Conservation (phyloP, 129 eudicot genomes). For the Heracleum sosnowskyi region DNA sequence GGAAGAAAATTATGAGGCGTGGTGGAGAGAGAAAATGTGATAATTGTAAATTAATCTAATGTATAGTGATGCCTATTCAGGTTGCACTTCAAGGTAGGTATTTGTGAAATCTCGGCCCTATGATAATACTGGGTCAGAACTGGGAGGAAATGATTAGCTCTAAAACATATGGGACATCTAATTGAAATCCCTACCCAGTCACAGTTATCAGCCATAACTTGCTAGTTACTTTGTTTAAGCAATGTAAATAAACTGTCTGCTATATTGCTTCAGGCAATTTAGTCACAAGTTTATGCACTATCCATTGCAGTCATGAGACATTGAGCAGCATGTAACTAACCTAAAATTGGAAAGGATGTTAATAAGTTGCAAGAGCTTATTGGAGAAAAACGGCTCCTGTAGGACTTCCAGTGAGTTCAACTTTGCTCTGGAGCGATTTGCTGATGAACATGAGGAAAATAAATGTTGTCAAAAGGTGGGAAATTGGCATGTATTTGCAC, state of each 20-base stretch:
- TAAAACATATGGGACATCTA: neutral
- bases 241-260: neutral
- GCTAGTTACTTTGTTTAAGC: neutral
- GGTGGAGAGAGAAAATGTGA: neutral
- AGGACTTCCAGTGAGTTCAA: slow-evolving; percentile 40
- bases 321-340: slow-evolving; percentile 33
- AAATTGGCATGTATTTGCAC: neutral
- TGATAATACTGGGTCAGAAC: neutral
- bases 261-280: neutral
- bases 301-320: neutral
- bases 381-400: slow-evolving; percentile 67
- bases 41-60: neutral
- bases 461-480: neutral
- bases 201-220: neutral
- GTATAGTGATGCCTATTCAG: neutral
- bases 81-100: neutral
- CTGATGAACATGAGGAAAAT: slow-evolving; percentile 13
- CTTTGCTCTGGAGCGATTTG: slow-evolving; percentile 37
- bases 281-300: neutral
- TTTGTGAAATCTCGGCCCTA: neutral
- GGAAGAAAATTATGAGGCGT: neutral
- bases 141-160: neutral
- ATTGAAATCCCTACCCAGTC: neutral
- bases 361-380: slow-evolving; percentile 60
- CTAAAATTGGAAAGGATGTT: slow-evolving; percentile 57